phyloP scores from a whole-genome alignment of 2,329 filamentous ascomycete genomes.

The Lasiodiplodia theobromae region DNA sequence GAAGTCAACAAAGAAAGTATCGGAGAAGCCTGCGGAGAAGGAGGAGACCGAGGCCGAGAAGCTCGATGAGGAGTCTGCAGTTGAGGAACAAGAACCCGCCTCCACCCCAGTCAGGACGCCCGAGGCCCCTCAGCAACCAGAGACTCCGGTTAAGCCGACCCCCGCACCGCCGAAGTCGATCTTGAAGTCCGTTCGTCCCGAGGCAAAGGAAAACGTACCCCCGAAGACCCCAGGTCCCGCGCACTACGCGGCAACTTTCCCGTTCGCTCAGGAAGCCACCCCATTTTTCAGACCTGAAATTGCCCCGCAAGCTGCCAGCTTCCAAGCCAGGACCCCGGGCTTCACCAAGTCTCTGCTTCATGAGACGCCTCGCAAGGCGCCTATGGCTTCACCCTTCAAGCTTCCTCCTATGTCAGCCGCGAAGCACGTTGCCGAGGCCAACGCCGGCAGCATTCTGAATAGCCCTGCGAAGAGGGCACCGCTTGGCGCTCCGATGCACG shows the following conservation, averaged over 20 bases:
- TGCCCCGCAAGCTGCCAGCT: background rate
- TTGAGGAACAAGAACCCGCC: background rate
- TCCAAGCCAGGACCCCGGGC: constrained; percentile 20
- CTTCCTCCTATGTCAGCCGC: constrained; percentile 22
- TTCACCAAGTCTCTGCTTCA: constrained; percentile 28
- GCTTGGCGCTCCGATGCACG: background rate
- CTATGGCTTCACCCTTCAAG: constrained; percentile 29
- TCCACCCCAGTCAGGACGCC: constrained; percentile 21
- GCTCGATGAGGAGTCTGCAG: background rate
- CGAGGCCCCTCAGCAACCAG: background rate
- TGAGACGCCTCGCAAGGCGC: constrained; percentile 29
- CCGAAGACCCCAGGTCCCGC: constrained; percentile 18
- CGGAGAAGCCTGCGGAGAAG: background rate
- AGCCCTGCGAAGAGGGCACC: constrained; percentile 25
- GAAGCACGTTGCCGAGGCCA: constrained; percentile 9
- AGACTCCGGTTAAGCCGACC: constrained; percentile 9
- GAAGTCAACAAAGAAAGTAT: background rate
- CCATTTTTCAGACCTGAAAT: constrained; percentile 25
- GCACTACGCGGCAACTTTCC: constrained; percentile 10
- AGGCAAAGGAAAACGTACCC: constrained; percentile 14
- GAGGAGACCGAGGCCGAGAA: background rate
- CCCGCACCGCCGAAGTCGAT: constrained; percentile 1
- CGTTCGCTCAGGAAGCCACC: constrained; percentile 21
- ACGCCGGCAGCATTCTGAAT: constrained; percentile 13
- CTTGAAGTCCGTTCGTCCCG: background rate